Evolutionary conservation across 2,329 filamentous ascomycete genomes (phyloP).

Genomic region (Penicillium freii): DNA sequence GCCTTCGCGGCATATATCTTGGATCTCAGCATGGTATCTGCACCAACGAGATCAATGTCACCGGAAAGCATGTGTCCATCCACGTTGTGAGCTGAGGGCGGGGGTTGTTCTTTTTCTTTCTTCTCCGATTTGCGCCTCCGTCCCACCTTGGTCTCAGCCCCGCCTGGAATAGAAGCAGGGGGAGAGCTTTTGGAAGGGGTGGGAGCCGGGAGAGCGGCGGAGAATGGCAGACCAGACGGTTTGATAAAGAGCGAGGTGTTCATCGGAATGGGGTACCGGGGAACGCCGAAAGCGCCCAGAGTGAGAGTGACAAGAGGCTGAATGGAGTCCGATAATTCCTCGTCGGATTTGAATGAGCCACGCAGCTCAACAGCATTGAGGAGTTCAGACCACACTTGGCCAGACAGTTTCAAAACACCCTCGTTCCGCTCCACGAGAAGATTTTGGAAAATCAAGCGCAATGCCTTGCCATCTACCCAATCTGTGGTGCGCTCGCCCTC

Average conservation of each 20-base stretch:
- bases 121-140: conserved; percentile 84
- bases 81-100: conserved; percentile 80
- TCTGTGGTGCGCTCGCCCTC: conserved; percentile 75
- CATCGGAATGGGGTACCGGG: conserved; percentile 88
- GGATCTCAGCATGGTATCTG: conserved; percentile 83
- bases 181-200: conserved; percentile 43
- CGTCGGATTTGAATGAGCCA: conserved; percentile 62
- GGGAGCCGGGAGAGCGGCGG: conserved; percentile 42
- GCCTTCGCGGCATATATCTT: conserved; percentile 84
- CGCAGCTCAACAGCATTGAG: conserved; percentile 64
- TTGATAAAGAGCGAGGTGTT: conserved; percentile 85
- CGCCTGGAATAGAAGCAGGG: conserved; percentile 46
- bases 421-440: conserved; percentile 88
- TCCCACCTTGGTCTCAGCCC: conserved; percentile 63
- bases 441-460: conserved; percentile 92
- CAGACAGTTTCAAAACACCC: conserved; percentile 74
- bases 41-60: conserved; percentile 89
- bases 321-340: conserved; percentile 72
- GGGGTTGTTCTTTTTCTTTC: conserved; percentile 68
- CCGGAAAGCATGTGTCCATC: conserved; percentile 98
- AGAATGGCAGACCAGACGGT: conserved; percentile 83
- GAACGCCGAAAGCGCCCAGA: conserved; percentile 87
- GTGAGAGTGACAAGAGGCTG: conserved; percentile 80
- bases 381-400: conserved; percentile 82
- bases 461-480: conserved; percentile 87